phyloP scores from a whole-genome alignment of 2,329 filamentous ascomycete species.

The Penicillium aurantiogriseum region DNA sequence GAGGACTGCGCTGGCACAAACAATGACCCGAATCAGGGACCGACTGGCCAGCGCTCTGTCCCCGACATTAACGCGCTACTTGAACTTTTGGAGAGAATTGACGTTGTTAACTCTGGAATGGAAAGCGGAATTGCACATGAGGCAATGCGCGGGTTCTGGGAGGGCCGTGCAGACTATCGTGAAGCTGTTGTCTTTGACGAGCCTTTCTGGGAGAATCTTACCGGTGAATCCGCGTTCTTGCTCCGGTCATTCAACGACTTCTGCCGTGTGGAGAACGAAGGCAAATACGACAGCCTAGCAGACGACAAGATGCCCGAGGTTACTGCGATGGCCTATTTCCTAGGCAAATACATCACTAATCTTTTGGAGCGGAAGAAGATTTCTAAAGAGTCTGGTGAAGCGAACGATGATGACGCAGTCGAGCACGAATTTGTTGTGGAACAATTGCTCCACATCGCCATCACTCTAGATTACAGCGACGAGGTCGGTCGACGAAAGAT shows the following conservation, averaged over 20 bases:
- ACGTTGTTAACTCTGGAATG: conserved; percentile 83
- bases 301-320: conserved; percentile 97
- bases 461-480: conserved; percentile 94
- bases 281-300: conserved; percentile 70
- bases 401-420: conserved; percentile 75
- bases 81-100: conserved; percentile 89
- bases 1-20: conserved; percentile 81
- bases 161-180: conserved; percentile 67
- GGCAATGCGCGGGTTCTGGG: conserved; percentile 96
- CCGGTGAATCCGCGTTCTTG: conserved; percentile 84
- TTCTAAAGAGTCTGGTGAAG: conserved; percentile 54
- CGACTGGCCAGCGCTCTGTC: conserved; percentile 50
- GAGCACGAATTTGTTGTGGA: conserved; percentile 96
- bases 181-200: conserved; percentile 47
- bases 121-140: conserved; percentile 89
- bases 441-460: conserved; percentile 86
- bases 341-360: conserved; percentile 72
- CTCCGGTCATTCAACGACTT: conserved; percentile 93
- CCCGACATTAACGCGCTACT: conserved; percentile 80
- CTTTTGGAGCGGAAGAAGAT: conserved; percentile 44
- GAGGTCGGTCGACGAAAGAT: conserved; percentile 94
- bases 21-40: conserved; percentile 56
- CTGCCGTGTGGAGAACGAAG: conserved; percentile 71
- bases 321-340: conserved; percentile 80
- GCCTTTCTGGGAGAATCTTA: conserved; percentile 48